Percentiles rank a stretch among this genome's conserved stretches.
phyloP scores from a whole-genome alignment of 2,329 filamentous ascomycete species.

The Neopestalotiopsis clavispora region DNA sequence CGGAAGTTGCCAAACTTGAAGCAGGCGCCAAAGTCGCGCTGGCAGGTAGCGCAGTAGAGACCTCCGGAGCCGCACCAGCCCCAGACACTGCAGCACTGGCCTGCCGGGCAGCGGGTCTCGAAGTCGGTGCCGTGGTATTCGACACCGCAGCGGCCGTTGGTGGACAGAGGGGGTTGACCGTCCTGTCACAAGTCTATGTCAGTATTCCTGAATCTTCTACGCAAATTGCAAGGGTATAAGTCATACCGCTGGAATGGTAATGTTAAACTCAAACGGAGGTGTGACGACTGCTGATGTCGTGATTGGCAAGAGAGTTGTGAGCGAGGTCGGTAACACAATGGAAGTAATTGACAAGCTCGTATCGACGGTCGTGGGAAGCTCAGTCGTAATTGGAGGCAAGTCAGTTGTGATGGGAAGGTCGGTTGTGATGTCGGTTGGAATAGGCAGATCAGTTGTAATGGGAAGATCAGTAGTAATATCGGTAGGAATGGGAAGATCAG shows the following conservation, averaged over 20 bases:
- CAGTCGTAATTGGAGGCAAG: no score
- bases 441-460: background rate
- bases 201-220: no score
- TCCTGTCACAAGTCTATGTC: background rate
- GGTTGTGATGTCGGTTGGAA: background rate
- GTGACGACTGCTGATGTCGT: background rate
- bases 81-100: slow-evolving; percentile 7
- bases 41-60: slow-evolving; percentile 4
- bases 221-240: background rate
- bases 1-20: slow-evolving; percentile 12
- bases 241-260: background rate
- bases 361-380: background rate
- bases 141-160: slow-evolving; percentile 1
- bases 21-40: slow-evolving; percentile 8
- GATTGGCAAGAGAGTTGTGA: background rate
- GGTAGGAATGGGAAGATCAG: background rate
- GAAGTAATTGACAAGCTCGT: background rate
- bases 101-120: background rate
- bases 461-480: background rate
- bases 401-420: background rate
- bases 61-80: background rate
- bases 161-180: background rate
- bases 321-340: background rate
- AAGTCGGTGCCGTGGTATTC: slow-evolving; percentile 10
- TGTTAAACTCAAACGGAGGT: background rate